A percentile compares a stretch with the other conserved stretches of the same genome.
These are phyloP conservation scores for Lagerstroemia speciosa DNA, from an alignment of 345 rosid species.

Conservation along the genomic window DNA sequence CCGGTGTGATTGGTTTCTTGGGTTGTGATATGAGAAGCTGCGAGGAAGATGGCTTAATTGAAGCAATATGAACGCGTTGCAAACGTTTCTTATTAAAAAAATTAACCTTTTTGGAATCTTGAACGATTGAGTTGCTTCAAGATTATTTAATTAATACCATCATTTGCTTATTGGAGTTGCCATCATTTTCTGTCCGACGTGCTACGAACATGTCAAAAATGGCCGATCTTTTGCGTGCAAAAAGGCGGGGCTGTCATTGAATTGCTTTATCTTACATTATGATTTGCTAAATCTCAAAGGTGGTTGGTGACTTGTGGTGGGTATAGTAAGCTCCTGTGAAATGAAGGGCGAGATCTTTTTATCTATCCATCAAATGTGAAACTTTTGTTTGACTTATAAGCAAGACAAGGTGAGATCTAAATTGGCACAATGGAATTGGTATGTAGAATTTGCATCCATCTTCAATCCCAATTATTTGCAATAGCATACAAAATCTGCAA, in stretches of 20 bases:
- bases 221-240: neutral
- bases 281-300: neutral
- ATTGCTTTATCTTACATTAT: neutral
- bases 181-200: neutral
- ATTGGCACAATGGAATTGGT: neutral
- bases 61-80: neutral
- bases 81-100: neutral
- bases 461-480: too few species aligned
- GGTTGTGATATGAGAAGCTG: too few species aligned
- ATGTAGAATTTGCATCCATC: neutral
- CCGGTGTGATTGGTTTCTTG: too few species aligned
- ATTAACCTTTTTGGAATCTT: neutral
- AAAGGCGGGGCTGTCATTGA: neutral
- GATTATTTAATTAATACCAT: too few species aligned
- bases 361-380: neutral
- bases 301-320: neutral
- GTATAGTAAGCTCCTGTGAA: neutral
- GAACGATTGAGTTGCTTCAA: neutral
- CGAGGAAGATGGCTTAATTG: too few species aligned
- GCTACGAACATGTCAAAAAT: neutral
- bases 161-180: neutral
- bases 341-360: neutral
- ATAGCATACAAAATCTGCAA: too few species aligned
- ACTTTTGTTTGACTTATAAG: neutral
- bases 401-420: neutral